Evolutionary conservation across 805 yeast genomes (phyloP), one percentile per base, ranked within the genome.

Genomic region (Kurtzmaniella fragi): DNA sequence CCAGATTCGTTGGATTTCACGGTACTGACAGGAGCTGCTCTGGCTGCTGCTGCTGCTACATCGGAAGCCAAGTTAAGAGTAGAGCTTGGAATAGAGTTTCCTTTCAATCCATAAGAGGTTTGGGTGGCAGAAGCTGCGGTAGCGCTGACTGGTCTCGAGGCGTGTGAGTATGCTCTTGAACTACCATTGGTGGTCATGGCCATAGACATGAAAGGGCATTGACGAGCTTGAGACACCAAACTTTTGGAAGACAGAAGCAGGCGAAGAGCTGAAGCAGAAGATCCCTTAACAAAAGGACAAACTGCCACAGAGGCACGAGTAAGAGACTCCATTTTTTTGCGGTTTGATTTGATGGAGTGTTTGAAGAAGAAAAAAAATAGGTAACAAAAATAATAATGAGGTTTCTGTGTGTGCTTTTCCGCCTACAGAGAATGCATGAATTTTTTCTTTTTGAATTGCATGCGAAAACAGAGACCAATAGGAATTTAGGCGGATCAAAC

Each of bases 141-240:
- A 16, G 79, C 78, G 30, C 58, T 61, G 28, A 52, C 64, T 4
- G 73, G 65, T 45, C 62, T 63, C 11, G 78, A 61, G 34, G 78
- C 71, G 23, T 70, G 58, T 10, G 80, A 70, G 52, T 76, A 76
- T 35, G 43, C 15, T 61, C 75, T 69, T 36, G 49, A 53, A 31
- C 61, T 53, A 37, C 60, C 63, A 42, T 55, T 64, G 42, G 69
- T 71, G 47, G 56, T 56, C 38, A 88, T 63, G 28, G 95, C 96
- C 38, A 81, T 80, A 17, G 87, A 87, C 84, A 89, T 85, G 40
- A 89, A 84, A n/a, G 98, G 98, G 62, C 98, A 90, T 44, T 73
- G 75, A 33, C 74, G 61, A 39, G 95, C 96, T 46, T 76, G 77
- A 33, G 63, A 53, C 34, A 73, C 67, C 56, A 84, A 73, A 17